Conservation (phyloP, 2,329 filamentous ascomycete genomes). For the Ceratocystis cacaofunesta region DNA sequence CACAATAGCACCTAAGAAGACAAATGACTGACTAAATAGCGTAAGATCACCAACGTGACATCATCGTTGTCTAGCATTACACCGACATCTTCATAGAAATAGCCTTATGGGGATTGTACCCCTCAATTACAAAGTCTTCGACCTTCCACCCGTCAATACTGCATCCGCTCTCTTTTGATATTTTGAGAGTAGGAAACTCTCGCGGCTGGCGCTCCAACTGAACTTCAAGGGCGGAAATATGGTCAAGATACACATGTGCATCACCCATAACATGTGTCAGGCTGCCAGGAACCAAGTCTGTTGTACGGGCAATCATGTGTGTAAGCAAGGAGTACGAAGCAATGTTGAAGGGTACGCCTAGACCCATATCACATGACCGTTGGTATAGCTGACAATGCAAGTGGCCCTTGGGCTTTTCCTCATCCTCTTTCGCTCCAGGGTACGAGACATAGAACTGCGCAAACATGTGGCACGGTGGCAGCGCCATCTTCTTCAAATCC, state of each 20-base stretch:
- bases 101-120: constrained; percentile 77
- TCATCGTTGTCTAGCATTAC: constrained; percentile 23
- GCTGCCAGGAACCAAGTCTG: constrained; percentile 68
- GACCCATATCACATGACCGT: constrained; percentile 88
- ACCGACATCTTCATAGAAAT: constrained; percentile 99
- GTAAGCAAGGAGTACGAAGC: constrained; percentile 86
- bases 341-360: constrained; percentile 96
- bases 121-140: constrained; percentile 76
- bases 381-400: constrained; percentile 87
- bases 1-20: not conserved
- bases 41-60: not conserved
- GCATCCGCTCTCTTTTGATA: constrained; percentile 50
- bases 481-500: constrained; percentile 73
- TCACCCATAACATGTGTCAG: constrained; percentile 96
- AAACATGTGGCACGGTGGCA: constrained; percentile 95
- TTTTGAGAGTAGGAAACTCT: constrained; percentile 64
- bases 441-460: constrained; percentile 88
- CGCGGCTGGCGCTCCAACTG: constrained; percentile 71
- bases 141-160: constrained; percentile 81
- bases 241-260: constrained; percentile 90
- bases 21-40: not conserved
- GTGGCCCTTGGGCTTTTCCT: constrained; percentile 45
- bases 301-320: constrained; percentile 85
- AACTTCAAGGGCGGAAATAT: constrained; percentile 69
- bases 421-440: constrained; percentile 29